Evolutionary conservation across 106 monocot species (phyloP).

Genomic region (Platanthera guangdongensis): DNA sequence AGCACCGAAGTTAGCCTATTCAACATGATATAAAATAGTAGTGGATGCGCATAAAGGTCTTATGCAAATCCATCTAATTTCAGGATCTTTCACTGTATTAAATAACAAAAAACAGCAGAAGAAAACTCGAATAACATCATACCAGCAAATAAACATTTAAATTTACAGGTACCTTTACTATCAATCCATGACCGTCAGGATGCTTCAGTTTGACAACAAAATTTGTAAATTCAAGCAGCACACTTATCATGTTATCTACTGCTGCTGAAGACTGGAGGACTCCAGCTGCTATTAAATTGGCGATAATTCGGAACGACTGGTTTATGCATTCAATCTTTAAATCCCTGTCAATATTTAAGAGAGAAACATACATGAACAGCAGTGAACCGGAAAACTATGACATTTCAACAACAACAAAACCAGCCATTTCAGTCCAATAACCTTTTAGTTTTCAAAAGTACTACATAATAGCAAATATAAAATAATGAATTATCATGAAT

Average conservation of each 20-base stretch:
- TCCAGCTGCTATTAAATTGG: conserved; percentile 62
- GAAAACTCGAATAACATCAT: background rate
- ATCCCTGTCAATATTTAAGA: conserved; percentile 42
- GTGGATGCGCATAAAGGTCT: background rate
- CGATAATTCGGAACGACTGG: conserved; percentile 64
- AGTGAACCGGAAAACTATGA: background rate
- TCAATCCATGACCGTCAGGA: conserved; percentile 46
- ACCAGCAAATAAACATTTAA: background rate
- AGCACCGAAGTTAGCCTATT: conserved; percentile 4
- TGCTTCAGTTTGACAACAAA: conserved; percentile 41
- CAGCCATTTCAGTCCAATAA: background rate
- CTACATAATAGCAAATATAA: background rate
- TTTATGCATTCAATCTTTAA: conserved; percentile 46
- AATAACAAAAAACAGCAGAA: background rate
- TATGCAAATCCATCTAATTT: background rate
- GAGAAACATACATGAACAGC: background rate
- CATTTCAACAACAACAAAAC: background rate
- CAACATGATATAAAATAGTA: background rate
- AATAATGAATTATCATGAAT: background rate
- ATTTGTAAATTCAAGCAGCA: conserved; percentile 57
- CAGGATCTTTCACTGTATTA: background rate
- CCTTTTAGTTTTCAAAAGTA: background rate
- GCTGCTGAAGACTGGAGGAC: conserved; percentile 39
- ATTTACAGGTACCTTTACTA: conserved; percentile 42
- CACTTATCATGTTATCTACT: conserved; percentile 48